Evolutionary conservation across 805 yeast genomes (phyloP), one percentile per base, ranked within the genome.

Genomic region (Wickerhamiella dianesei): DNA sequence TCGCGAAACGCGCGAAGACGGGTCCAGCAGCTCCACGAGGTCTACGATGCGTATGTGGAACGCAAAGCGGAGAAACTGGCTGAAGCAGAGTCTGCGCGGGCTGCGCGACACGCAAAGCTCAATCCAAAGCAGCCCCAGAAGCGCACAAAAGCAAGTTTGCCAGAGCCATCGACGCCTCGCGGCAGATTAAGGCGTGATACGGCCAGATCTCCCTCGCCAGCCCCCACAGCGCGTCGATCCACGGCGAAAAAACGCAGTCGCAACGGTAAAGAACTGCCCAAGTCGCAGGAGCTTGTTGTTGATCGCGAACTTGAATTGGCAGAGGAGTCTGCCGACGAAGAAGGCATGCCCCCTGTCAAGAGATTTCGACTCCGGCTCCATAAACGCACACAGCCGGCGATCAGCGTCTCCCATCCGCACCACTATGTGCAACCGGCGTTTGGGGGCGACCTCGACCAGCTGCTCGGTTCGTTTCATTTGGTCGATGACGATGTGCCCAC

Each of bases 371-470:
- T 25, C 32, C 32, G 32, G 32, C 32, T 25, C 12, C 32, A 25
- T 25, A 25, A 25, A 25, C 41, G 41, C 16, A 14, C 25, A 5
- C 21, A 20, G 8, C 20, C 41, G 5, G n/a, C n/a, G 25, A 20
- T 39, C 41, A 61, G 70, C 3, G 66, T 79, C 3, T 71, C 82
- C 0, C 80, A 80, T 54, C 87, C 88, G 5, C 63, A 67, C 21
- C 82, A 79, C 61, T 67, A 66, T 5, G 61, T 73, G 0, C 56
- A 61, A 4, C 79, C 82, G 1, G 57, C 68, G 44, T 75, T 61
- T 51, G 52, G 52, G 4, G 52, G 59, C 3, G 61, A 62, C 18
- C 52, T 82, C 37, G 65, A 63, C 4, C 66, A 60, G 1, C 75
- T 71, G 51, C 63, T 83, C 29, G 52, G 63, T n/a, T 76, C 85